Base-by-base conservation (phyloP, 2,329 filamentous ascomycete species). In the Fusarium odoratissimum region DNA sequence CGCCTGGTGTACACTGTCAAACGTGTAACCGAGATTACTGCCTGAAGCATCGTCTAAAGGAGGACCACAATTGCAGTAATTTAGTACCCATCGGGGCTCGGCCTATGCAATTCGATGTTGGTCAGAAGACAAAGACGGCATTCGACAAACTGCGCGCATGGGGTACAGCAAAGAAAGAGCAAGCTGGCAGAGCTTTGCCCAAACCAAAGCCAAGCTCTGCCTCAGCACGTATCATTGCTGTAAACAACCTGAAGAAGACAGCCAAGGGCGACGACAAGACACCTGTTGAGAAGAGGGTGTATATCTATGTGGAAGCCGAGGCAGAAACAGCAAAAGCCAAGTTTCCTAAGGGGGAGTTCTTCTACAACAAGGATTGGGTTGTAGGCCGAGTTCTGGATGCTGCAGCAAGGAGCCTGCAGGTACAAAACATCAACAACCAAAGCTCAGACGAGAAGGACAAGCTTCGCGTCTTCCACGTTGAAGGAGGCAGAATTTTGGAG, bases 251-350 rank as follows among this genome's bases (percentile, higher is more conserved):
- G 45, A 98, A 97, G 84, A 92, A 92, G 80, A 91, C 89, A 1
- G 95, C 96, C 5, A 98, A 97, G 83, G 97, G 97, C 2, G 95
- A 98, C 73, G 90, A 91, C 14, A 95, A 94, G 77, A 82, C 98
- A 1, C 86, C 94, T 0, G 81, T 86, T 0, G 94, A 97, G 72
- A 97, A 97, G 84, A 86, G 96, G n/a, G 84, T 99, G 4, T 98
- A 98, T 79, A 79, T 99, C 2, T 91, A 93, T 79, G 93, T 98
- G 23, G 95, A 98, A 80, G 96, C 95, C 0, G 94, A 95, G 77
- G 93, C 93, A 14, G 93, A 94, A 77, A 97, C 94, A 1, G 92
- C 95, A 4, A 93, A 91, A 58, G 90, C 93, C 11, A 97, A 97
- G 81, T 91, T 93, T 46, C 95, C 95, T 8, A 92, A 90, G 77